A percentile compares a stretch with the other conserved stretches of the same genome.
phyloP scores from a whole-genome alignment of 2,329 filamentous ascomycete genomes.

The Cadophora luteo-olivacea region DNA sequence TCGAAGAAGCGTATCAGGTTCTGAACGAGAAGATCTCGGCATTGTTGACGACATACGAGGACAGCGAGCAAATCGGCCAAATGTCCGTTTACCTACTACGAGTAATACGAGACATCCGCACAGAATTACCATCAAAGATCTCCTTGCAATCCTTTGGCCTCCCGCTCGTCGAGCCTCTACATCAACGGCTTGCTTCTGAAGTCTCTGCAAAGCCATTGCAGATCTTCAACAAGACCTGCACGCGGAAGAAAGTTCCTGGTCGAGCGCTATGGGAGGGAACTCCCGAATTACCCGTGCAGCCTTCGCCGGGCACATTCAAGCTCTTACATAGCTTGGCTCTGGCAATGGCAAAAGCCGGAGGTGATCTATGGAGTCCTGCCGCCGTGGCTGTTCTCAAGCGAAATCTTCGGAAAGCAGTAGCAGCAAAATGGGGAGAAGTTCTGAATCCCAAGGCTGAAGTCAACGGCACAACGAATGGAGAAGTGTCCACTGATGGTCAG shows the following conservation, averaged over 20 bases:
- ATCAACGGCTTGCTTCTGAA: constrained; percentile 63
- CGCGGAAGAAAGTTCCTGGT: constrained; percentile 60
- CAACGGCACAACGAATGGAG: constrained; percentile 19
- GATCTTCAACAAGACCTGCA: constrained; percentile 51
- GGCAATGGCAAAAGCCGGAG: constrained; percentile 73
- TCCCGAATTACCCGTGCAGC: constrained; percentile 77
- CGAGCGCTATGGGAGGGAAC: constrained; percentile 81
- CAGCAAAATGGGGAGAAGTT: constrained; percentile 47
- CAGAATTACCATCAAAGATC: constrained; percentile 63
- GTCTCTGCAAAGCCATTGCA: constrained; percentile 59
- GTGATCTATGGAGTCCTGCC: constrained; percentile 80
- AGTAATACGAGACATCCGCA: constrained; percentile 75
- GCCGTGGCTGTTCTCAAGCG: constrained; percentile 70
- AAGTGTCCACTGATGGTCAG: constrained; percentile 8
- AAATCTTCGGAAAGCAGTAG: constrained; percentile 58
- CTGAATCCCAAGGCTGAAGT: constrained; percentile 29
- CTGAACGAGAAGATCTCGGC: constrained; percentile 62
- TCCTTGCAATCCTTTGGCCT: constrained; percentile 62
- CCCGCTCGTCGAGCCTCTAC: constrained; percentile 66
- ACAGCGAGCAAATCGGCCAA: constrained; percentile 55
- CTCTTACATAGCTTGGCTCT: constrained; percentile 70
- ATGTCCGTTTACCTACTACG: constrained; percentile 74
- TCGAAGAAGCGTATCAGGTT: constrained; percentile 62
- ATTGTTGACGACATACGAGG: constrained; percentile 56
- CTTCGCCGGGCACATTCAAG: constrained; percentile 75